Conservation (phyloP, 75 land plant genomes). For the Pinus tabuliformis region DNA sequence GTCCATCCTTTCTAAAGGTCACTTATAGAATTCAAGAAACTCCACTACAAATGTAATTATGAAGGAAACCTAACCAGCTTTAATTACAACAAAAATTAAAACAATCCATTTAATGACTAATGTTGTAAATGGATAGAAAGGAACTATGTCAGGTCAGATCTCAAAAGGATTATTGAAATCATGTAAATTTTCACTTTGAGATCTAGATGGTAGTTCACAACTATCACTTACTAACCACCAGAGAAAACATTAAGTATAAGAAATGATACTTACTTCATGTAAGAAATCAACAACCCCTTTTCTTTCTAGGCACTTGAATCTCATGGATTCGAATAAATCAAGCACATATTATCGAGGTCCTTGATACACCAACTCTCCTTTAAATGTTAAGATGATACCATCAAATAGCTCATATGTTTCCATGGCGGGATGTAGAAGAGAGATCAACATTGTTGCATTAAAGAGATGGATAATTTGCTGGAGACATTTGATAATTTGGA, state of each 20-base stretch:
- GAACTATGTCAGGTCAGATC: no score
- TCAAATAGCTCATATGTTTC: constrained; percentile 54
- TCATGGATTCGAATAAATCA: constrained; percentile 26
- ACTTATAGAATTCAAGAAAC: constrained; percentile 24
- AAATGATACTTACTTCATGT: constrained; percentile 25
- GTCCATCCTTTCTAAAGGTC: constrained; percentile 44
- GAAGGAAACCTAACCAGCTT: neutral
- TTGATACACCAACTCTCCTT: constrained; percentile 66
- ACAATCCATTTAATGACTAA: neutral
- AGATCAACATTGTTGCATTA: constrained; percentile 17
- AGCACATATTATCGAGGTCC: constrained; percentile 66
- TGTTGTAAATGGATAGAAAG: neutral
- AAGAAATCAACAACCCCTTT: constrained; percentile 37
- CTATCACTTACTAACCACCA: neutral
- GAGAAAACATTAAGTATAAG: neutral
- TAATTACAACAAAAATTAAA: neutral
- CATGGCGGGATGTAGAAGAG: constrained; percentile 33
- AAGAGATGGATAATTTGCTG: constrained; percentile 24
- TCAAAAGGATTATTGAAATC: no score
- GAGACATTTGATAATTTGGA: constrained; percentile 48
- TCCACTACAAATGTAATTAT: constrained; percentile 10
- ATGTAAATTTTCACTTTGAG: no score
- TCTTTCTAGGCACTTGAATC: constrained; percentile 34
- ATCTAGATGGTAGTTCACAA: constrained; percentile 38
- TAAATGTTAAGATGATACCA: constrained; percentile 62